Percentiles rank a stretch among this genome's conserved stretches.
Evolutionary conservation across 495 filamentous ascomycete species (phyloP).

Genomic region (Trichoderma asperelloides): DNA sequence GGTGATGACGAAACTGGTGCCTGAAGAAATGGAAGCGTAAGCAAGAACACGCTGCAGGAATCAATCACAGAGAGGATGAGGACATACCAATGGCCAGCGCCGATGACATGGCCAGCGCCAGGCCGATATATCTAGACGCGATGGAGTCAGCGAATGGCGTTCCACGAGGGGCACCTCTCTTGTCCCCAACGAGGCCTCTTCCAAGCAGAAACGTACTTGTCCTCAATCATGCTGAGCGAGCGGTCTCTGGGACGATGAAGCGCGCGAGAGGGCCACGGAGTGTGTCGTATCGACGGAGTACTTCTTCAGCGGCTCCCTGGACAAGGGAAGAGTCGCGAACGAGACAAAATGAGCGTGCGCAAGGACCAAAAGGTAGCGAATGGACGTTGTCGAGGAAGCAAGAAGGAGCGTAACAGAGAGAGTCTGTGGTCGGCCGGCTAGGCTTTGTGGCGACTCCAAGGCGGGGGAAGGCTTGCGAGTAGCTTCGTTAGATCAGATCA

Average conservation of each 20-base stretch:
- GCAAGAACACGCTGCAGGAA: neutral
- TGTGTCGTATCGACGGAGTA: neutral
- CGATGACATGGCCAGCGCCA: constrained; percentile 79
- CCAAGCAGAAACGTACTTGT: constrained; percentile 57
- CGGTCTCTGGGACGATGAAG: neutral
- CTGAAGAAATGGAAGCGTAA: constrained; percentile 28
- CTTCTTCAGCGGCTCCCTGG: neutral
- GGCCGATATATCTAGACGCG: constrained; percentile 70
- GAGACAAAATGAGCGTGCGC: constrained; percentile 6
- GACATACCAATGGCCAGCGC: constrained; percentile 86
- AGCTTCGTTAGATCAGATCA: neutral
- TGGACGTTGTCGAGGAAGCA: neutral
- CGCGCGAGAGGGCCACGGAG: neutral
- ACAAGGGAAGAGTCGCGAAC: neutral
- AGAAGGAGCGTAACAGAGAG: neutral
- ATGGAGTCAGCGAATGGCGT: constrained; percentile 28
- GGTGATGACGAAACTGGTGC: constrained; percentile 88
- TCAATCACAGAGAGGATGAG: constrained; percentile 7
- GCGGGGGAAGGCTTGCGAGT: neutral
- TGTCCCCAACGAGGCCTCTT: neutral
- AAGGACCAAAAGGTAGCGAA: neutral
- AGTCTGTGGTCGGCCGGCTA: neutral
- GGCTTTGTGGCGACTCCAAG: neutral
- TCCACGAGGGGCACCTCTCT: neutral
- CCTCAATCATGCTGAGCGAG: constrained; percentile 53